phyloP scores from a whole-genome alignment of 352 stramenopile species.

The Globisporangium nunn region DNA sequence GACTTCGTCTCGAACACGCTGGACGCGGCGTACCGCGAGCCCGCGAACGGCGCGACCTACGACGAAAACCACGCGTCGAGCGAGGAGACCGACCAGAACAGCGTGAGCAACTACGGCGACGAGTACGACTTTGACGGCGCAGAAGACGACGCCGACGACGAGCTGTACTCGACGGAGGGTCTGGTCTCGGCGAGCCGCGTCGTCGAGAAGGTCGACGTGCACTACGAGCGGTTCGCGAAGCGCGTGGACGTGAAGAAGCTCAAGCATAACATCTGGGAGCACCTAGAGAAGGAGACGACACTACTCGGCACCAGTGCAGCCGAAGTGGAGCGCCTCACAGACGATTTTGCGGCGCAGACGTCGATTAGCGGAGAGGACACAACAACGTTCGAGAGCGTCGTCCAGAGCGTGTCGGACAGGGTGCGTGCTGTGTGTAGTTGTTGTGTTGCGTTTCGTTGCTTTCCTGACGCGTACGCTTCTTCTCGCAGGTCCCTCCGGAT shows the following conservation, averaged over 20 bases:
- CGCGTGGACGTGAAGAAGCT: slow-evolving; percentile 96
- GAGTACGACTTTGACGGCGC: slow-evolving; percentile 30
- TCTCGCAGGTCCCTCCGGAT: slow-evolving; percentile 79
- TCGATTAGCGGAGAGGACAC: slow-evolving; percentile 1
- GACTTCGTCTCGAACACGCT: slow-evolving; percentile 15
- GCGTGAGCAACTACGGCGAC: slow-evolving; percentile 12
- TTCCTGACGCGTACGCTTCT: background rate
- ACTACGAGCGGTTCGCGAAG: slow-evolving; percentile 93
- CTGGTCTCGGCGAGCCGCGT: slow-evolving; percentile 87
- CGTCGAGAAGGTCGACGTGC: slow-evolving; percentile 92
- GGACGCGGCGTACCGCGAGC: slow-evolving; percentile 20
- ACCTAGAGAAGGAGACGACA: slow-evolving; percentile 44
- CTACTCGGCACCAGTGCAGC: slow-evolving; percentile 11
- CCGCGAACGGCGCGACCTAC: slow-evolving; percentile 15
- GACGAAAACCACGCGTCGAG: background rate
- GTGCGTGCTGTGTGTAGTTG: slow-evolving; percentile 24
- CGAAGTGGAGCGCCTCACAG: slow-evolving; percentile 11
- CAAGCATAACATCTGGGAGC: slow-evolving; percentile 94
- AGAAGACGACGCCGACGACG: slow-evolving; percentile 16
- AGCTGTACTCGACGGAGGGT: slow-evolving; percentile 41
- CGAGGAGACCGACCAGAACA: background rate
- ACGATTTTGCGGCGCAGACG: slow-evolving; percentile 13
- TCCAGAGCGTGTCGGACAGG: slow-evolving; percentile 83
- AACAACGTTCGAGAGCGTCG: slow-evolving; percentile 87
- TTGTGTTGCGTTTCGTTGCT: background rate